A percentile compares a stretch with the other conserved stretches of the same genome.
These are phyloP conservation scores for Hansenula anomala DNA, from an alignment of 1,139 yeast species.

Conservation along the genomic window DNA sequence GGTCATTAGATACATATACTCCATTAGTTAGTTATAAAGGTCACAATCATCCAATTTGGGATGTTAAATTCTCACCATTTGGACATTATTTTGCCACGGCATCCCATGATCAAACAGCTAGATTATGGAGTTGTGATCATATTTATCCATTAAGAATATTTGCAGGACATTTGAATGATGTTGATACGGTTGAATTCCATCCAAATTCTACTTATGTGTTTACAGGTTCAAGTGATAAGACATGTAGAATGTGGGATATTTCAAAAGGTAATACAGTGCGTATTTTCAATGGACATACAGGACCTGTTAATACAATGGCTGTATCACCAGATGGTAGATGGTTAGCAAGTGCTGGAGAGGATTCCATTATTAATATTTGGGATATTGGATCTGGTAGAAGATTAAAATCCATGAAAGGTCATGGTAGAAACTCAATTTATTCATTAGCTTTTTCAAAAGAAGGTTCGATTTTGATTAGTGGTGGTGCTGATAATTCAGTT, in stretches of 20 bases:
- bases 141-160: conserved; percentile 92
- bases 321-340: conserved; percentile 97
- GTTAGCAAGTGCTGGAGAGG: conserved; percentile 96
- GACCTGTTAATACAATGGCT: conserved; percentile 78
- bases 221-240: conserved; percentile 93
- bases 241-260: conserved; percentile 98
- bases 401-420: conserved; percentile 82
- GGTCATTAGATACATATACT: conserved; percentile 92
- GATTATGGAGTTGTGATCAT: conserved; percentile 98
- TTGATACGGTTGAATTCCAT: conserved; percentile 91
- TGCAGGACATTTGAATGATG: conserved; percentile 97
- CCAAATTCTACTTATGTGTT: conserved; percentile 93
- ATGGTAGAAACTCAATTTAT: conserved; percentile 82
- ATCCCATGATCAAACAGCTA: conserved; percentile 95
- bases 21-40: conserved; percentile 93
- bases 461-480: conserved; percentile 85
- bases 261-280: conserved; percentile 85
- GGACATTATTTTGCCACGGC: conserved; percentile 98
- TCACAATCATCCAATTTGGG: conserved; percentile 97
- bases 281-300: conserved; percentile 91
- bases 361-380: conserved; percentile 85
- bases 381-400: conserved; percentile 90
- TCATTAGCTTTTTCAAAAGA: conserved; percentile 83
- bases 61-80: conserved; percentile 86
- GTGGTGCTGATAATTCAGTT: conserved; percentile 90